Conservation (phyloP, 495 filamentous ascomycete species). For the Penicillium canariense region DNA sequence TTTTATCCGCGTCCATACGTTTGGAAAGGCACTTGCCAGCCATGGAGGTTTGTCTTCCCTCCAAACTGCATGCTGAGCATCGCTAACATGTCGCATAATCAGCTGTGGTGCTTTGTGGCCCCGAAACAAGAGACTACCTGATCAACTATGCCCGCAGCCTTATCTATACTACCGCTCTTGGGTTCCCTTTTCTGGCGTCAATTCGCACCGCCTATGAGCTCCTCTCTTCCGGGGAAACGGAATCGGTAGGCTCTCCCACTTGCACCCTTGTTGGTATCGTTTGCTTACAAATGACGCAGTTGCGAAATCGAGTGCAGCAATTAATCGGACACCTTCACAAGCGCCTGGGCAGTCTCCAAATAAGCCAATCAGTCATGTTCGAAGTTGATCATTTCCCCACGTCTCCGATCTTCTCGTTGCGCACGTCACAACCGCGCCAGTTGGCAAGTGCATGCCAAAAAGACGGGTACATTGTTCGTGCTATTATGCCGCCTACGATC, state of each 20-base stretch:
- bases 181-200: conserved; percentile 48
- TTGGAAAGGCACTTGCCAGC: conserved; percentile 73
- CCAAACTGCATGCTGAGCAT: not conserved
- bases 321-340: conserved; percentile 38
- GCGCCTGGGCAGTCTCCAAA: conserved; percentile 28
- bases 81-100: not conserved
- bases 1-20: conserved; percentile 70
- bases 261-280: not conserved
- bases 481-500: conserved; percentile 51
- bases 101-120: conserved; percentile 48
- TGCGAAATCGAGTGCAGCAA: conserved; percentile 37
- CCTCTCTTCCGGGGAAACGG: conserved; percentile 37
- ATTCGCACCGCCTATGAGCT: conserved; percentile 48
- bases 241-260: conserved; percentile 28
- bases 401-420: conserved; percentile 46
- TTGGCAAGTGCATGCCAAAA: conserved; percentile 35
- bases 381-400: conserved; percentile 41
- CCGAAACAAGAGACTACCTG: conserved; percentile 39
- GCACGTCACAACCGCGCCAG: conserved; percentile 35
- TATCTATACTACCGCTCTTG: conserved; percentile 49
- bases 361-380: conserved; percentile 29
- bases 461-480: conserved; percentile 35
- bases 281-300: conserved; percentile 19
- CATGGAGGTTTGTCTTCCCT: conserved; percentile 60
- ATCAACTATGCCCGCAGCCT: conserved; percentile 50